Evolutionary conservation across 345 rosid species (phyloP), one percentile per base, ranked within the genome.

Genomic region (Salix suchowensis): DNA sequence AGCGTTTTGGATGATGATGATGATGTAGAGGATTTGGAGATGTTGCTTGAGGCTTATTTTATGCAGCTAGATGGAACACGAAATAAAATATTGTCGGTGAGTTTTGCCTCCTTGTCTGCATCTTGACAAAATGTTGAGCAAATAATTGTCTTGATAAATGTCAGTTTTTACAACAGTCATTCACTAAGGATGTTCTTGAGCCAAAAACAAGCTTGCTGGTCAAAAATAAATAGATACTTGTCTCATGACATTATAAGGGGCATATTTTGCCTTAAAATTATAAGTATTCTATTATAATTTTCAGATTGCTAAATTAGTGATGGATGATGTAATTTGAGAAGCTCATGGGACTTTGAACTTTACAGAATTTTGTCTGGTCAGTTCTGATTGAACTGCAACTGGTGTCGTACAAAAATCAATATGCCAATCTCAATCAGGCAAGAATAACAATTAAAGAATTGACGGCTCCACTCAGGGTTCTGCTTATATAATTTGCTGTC

Each of bases 1-100:
- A 86, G 74, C 78, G 42, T 12, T 76, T 67, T 73, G 50, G 90
- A 87, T 50, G 93, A 84, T 54, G 78, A 85, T 66, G 97, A 85
- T 66, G 97, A 90, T 70, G 98, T 93, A 34, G 94, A 95, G 80
- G 98, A 93, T 78, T 80, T 95, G 73, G 98, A 95, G 81, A 94
- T 91, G 98, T 80, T 94, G 82, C 88, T 94, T 40, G 97, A 94
- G 80, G 96, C 98, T 58, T 94, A 94, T 82, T 94, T 94, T 75
- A 89, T 92, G 97, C 97, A 94, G 86, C 88, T 92, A 61, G 98
- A 92, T 74, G 98, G 97, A 79, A 94, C 91, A 74, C 88, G 95
- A 34, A 94, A 92, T 89, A 94, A 90, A 84, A 94, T 94, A 73
- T 88, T 94, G 68, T 91, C 98, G 58, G 97, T 90, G 81, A 88